Evolutionary conservation across 306 rosid species (phyloP).

Genomic region (Notholithocarpus densiflorus): DNA sequence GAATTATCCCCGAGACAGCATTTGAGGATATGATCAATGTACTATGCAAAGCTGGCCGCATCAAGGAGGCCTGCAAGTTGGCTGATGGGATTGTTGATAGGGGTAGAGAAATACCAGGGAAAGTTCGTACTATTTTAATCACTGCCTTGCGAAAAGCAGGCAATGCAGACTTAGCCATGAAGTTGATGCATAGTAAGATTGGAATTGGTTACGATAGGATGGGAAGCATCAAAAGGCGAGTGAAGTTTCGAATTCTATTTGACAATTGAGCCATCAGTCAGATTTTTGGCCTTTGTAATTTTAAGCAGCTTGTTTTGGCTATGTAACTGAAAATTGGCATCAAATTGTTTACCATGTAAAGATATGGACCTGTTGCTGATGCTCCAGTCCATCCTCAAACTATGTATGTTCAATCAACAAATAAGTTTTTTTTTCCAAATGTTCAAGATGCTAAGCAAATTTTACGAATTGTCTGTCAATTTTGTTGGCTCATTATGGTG

Average conservation of each 20-base stretch:
- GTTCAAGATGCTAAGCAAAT: background rate
- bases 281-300: background rate
- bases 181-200: constrained; percentile 88
- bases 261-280: background rate
- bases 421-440: background rate
- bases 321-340: background rate
- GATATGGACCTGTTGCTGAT: background rate
- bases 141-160: constrained; percentile 91
- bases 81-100: constrained; percentile 91
- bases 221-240: constrained; percentile 76
- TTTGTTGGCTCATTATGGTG: background rate
- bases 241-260: constrained; percentile 60
- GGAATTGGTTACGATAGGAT: constrained; percentile 89
- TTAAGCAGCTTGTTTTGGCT: background rate
- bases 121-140: constrained; percentile 62
- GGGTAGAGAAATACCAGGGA: constrained; percentile 89
- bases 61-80: constrained; percentile 80
- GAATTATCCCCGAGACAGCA: constrained; percentile 60
- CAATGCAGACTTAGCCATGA: constrained; percentile 74
- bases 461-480: background rate
- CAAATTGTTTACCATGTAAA: background rate
- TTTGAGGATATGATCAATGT: constrained; percentile 6
- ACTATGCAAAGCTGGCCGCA: constrained; percentile 63
- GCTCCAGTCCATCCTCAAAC: background rate
- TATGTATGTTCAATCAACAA: background rate